phyloP scores from a whole-genome alignment of 1,284 basidiomycete genomes.

The Rhodotorula mucilaginosa region DNA sequence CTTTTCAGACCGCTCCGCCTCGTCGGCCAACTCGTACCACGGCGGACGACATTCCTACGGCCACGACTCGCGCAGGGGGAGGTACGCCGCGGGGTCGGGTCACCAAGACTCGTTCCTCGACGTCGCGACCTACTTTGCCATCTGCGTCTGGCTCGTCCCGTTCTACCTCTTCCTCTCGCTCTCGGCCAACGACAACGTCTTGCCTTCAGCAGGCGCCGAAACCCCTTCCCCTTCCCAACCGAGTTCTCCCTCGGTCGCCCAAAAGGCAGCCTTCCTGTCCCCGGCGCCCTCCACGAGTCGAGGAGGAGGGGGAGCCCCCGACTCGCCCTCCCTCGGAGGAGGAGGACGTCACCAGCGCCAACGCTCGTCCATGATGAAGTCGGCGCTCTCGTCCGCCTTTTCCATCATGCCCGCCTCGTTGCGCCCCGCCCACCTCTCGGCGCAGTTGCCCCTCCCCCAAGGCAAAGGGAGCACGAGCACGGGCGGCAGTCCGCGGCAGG shows the following conservation, averaged over 20 bases:
- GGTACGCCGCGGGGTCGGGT: background rate
- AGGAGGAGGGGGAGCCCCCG: too few relatives aligned
- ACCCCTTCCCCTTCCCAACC: constrained; percentile 6
- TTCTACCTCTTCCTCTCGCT: constrained; percentile 73
- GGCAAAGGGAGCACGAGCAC: background rate
- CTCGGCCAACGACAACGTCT: constrained; percentile 89
- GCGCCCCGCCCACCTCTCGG: constrained; percentile 17
- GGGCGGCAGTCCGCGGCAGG: background rate
- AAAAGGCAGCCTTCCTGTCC: background rate
- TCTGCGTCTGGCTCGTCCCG: constrained; percentile 77
- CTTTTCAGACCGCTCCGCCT: constrained; percentile 64
- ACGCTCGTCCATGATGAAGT: constrained; percentile 33
- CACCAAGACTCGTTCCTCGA: constrained; percentile 62
- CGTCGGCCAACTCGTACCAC: constrained; percentile 14
- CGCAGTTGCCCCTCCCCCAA: background rate
- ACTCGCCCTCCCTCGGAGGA: background rate
- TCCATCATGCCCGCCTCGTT: constrained; percentile 26
- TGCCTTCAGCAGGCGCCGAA: constrained; percentile 57
- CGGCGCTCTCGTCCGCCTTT: constrained; percentile 35
- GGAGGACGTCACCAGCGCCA: constrained; percentile 23
- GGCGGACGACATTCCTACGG: background rate
- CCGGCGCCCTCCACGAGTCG: background rate
- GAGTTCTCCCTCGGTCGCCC: constrained; percentile 2
- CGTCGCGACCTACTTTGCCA: constrained; percentile 85
- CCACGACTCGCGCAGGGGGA: background rate